Evolutionary conservation across 164 flowering plant species (phyloP).

Genomic region (Berberis vulgaris): DNA sequence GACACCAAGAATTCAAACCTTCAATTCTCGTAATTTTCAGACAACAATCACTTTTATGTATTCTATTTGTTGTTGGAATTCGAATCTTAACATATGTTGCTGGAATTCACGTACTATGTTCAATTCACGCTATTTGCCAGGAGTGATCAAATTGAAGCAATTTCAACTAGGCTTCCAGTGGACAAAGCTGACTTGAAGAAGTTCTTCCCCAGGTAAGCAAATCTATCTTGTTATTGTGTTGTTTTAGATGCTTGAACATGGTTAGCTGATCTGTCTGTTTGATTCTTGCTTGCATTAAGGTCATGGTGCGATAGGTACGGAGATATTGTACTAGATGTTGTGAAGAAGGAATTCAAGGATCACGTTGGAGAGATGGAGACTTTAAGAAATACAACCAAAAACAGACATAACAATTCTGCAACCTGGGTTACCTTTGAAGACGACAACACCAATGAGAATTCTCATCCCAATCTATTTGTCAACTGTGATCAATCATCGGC

Average conservation of each 20-base stretch:
- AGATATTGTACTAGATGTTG: constrained; percentile 66
- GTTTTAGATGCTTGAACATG: background rate
- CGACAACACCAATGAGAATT: constrained; percentile 40
- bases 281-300: constrained; percentile 18
- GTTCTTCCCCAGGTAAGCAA: constrained; percentile 68
- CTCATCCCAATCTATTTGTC: constrained; percentile 52
- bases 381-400: constrained; percentile 27
- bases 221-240: background rate
- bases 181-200: constrained; percentile 71
- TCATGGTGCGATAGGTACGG: constrained; percentile 80
- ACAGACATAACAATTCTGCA: constrained; percentile 24
- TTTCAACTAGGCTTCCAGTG: constrained; percentile 74
- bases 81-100: background rate
- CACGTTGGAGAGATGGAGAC: constrained; percentile 67
- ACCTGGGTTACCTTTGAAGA: constrained; percentile 60
- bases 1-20: constrained; percentile 38
- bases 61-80: background rate
- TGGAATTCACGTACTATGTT: background rate
- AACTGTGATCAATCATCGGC: constrained; percentile 8
- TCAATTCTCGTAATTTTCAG: constrained; percentile 42
- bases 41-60: no score
- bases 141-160: constrained; percentile 71
- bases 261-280: background rate
- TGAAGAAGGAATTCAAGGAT: constrained; percentile 78
- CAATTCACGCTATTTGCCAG: constrained; percentile 19